Conservation (phyloP, 2,329 filamentous ascomycete species). For the Chaetomium sp. region DNA sequence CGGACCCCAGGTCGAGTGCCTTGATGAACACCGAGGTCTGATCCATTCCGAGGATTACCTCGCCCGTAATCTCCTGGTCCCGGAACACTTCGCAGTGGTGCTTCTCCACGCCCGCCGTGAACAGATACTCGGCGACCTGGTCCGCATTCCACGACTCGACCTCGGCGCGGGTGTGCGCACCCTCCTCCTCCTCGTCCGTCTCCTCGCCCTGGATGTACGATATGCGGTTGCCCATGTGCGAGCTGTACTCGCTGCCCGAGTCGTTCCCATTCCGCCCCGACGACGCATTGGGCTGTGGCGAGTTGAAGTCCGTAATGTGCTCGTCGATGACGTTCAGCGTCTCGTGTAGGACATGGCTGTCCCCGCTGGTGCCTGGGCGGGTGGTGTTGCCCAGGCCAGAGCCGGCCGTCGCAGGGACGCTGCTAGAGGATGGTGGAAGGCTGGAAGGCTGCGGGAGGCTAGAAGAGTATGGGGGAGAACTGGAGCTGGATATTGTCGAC, state of each 20-base stretch:
- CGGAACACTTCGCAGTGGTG: constrained; percentile 90
- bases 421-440: constrained; percentile 25
- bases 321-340: constrained; percentile 26
- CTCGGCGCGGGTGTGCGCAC: constrained; percentile 59
- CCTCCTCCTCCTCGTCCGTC: constrained; percentile 86
- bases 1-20: constrained; percentile 86
- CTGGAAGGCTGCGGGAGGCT: constrained; percentile 25
- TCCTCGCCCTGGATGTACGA: constrained; percentile 94
- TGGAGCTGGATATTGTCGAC: constrained; percentile 26
- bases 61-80: constrained; percentile 92
- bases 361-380: constrained; percentile 42
- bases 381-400: constrained; percentile 27
- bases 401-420: constrained; percentile 20
- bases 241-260: constrained; percentile 87
- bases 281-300: constrained; percentile 48
- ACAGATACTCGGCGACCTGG: constrained; percentile 83
- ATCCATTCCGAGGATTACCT: constrained; percentile 90
- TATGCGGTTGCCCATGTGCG: constrained; percentile 64
- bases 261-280: constrained; percentile 56
- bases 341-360: constrained; percentile 33
- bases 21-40: constrained; percentile 93
- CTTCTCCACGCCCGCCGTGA: constrained; percentile 76
- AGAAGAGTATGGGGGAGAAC: constrained; percentile 24
- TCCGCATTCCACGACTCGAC: constrained; percentile 74
- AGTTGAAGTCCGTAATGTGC: constrained; percentile 28